These are phyloP conservation scores for Pleomassaria siparia DNA, from an alignment of 2,329 filamentous ascomycete species.

Conservation along the genomic window DNA sequence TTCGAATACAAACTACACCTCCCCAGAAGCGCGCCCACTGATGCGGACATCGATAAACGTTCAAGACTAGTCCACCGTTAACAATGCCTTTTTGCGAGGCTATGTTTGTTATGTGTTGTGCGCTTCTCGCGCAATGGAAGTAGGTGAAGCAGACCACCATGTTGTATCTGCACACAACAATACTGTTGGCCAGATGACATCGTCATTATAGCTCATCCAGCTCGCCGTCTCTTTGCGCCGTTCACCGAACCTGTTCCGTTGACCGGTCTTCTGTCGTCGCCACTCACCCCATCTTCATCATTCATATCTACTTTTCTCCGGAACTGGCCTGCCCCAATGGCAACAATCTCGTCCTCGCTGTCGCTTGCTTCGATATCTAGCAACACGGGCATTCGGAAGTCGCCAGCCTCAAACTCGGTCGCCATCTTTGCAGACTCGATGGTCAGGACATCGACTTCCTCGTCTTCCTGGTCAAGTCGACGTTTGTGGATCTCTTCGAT, in stretches of 20 bases:
- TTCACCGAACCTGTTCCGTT: conserved; percentile 34
- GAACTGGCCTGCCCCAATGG: conserved; percentile 76
- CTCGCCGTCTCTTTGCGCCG: conserved; percentile 40
- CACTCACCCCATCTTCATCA: conserved; percentile 50
- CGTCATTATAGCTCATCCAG: conserved; percentile 23
- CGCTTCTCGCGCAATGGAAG: too few relatives aligned
- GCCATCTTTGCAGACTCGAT: conserved; percentile 64
- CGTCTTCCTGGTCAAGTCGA: conserved; percentile 86
- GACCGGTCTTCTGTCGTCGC: conserved; percentile 32
- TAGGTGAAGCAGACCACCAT: too few relatives aligned
- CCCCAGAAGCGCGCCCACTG: too few relatives aligned
- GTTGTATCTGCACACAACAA: too few relatives aligned
- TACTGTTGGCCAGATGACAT: too few relatives aligned
- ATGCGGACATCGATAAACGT: too few relatives aligned
- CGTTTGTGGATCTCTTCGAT: conserved; percentile 93
- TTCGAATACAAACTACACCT: too few relatives aligned
- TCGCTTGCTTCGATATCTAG: conserved; percentile 91
- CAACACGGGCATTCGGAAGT: conserved; percentile 92
- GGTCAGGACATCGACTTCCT: conserved; percentile 87
- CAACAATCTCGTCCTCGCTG: conserved; percentile 83
- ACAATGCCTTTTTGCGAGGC: too few relatives aligned
- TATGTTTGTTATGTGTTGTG: too few relatives aligned
- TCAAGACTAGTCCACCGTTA: too few relatives aligned
- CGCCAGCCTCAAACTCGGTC: conserved; percentile 53
- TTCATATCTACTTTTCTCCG: conserved; percentile 73